A percentile compares a stretch with the other conserved stretches of the same genome.
Conservation (phyloP, 2,329 filamentous ascomycete species). For the Penicillium rolfsii region DNA sequence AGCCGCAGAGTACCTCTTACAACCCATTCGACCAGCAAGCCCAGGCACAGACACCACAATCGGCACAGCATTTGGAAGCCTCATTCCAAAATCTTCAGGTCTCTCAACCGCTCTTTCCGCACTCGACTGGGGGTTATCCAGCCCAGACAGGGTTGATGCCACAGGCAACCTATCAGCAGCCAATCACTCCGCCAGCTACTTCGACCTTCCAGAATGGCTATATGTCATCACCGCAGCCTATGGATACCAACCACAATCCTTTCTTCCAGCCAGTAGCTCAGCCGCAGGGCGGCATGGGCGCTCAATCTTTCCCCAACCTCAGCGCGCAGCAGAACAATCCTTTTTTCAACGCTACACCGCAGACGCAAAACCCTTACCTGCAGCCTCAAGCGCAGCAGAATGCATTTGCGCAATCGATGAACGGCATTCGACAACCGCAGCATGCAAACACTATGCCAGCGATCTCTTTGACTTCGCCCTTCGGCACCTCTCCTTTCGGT, state of each 20-base stretch:
- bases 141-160: conserved; percentile 45
- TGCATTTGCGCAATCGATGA: conserved; percentile 17
- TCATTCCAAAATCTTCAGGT: conserved; percentile 78
- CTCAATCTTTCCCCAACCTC: conserved; percentile 30
- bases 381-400: conserved; percentile 30
- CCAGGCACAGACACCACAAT: conserved; percentile 28
- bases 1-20: conserved; percentile 46
- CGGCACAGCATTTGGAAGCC: conserved; percentile 58
- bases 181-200: conserved; percentile 49
- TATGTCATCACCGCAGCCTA: conserved; percentile 40
- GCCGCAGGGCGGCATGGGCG: conserved; percentile 31
- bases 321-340: conserved; percentile 38
- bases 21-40: conserved; percentile 69
- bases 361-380: conserved; percentile 26
- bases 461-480: conserved; percentile 37
- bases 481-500: conserved; percentile 37
- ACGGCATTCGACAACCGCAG: conserved; percentile 30
- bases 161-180: conserved; percentile 46
- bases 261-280: conserved; percentile 46
- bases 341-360: conserved; percentile 37
- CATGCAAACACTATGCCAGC: conserved; percentile 48
- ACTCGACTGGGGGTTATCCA: conserved; percentile 69
- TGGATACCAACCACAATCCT: conserved; percentile 45
- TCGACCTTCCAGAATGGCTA: conserved; percentile 39
- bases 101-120: conserved; percentile 71